Conservation (phyloP, 2,329 filamentous ascomycete species). For the Volutella citrinella region DNA sequence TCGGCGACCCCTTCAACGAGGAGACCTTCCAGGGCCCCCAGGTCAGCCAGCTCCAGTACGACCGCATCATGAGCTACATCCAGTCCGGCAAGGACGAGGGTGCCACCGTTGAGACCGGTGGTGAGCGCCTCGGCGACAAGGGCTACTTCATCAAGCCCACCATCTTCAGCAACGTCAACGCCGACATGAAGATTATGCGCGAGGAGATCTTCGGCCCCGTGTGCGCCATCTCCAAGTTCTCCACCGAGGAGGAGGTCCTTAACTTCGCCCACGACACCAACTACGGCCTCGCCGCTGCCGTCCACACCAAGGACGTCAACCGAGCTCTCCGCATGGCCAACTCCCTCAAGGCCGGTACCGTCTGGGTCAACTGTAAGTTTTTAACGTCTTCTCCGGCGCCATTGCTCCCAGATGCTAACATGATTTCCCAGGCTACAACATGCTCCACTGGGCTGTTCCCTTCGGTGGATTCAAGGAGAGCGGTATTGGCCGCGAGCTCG, state of each 20-base stretch:
- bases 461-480: slow-evolving; percentile 79
- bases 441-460: slow-evolving; percentile 61
- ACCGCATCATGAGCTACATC: slow-evolving; percentile 84
- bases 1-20: slow-evolving; percentile 77
- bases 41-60: slow-evolving; percentile 80
- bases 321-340: slow-evolving; percentile 79
- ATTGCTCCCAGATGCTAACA: slow-evolving; percentile 7
- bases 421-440: slow-evolving; percentile 59
- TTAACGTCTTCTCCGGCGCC: slow-evolving; percentile 10
- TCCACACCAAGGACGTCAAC: slow-evolving; percentile 81
- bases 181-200: slow-evolving; percentile 87
- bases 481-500: slow-evolving; percentile 75
- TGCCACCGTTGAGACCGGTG: slow-evolving; percentile 57
- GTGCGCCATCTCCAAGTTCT: slow-evolving; percentile 82
- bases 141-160: slow-evolving; percentile 92
- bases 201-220: slow-evolving; percentile 94
- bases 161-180: slow-evolving; percentile 78
- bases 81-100: slow-evolving; percentile 61
- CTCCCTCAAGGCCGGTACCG: slow-evolving; percentile 66
- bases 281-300: slow-evolving; percentile 80
- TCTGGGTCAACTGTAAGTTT: slow-evolving; percentile 50
- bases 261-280: slow-evolving; percentile 69
- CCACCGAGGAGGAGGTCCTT: slow-evolving; percentile 76
- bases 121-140: slow-evolving; percentile 61
- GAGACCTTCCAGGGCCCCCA: slow-evolving; percentile 88